Conservation (phyloP, 495 filamentous ascomycete species). For the Neurospora discreta region DNA sequence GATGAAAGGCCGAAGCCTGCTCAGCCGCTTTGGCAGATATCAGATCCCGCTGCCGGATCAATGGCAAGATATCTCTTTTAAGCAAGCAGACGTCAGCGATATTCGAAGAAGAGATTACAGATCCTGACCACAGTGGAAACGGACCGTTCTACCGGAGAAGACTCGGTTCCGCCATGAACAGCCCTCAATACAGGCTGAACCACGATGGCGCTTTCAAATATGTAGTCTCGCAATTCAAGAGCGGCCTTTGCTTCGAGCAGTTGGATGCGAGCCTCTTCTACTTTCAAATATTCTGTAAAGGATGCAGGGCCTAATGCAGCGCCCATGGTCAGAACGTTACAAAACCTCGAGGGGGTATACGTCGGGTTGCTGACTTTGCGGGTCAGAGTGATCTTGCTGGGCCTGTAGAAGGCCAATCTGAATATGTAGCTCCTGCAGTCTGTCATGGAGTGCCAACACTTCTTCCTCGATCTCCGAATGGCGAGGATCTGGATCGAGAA, state of each 20-base stretch:
- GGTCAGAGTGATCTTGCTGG: constrained; percentile 13
- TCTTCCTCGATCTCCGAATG: constrained; percentile 41
- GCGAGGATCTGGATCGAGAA: background rate
- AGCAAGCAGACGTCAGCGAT: background rate
- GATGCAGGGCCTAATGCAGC: background rate
- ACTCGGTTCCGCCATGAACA: constrained; percentile 54
- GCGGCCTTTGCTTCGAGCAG: constrained; percentile 57
- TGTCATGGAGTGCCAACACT: constrained; percentile 57
- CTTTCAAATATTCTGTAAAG: constrained; percentile 10
- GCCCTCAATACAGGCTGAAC: constrained; percentile 67
- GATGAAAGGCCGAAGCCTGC: constrained; percentile 39
- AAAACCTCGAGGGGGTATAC: background rate
- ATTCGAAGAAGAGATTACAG: background rate
- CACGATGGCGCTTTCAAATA: constrained; percentile 54
- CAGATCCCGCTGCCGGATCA: constrained; percentile 56
- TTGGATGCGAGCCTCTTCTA: constrained; percentile 49
- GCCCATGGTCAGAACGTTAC: background rate
- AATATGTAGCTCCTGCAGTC: constrained; percentile 55
- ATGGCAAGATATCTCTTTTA: constrained; percentile 51
- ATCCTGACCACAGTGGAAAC: constrained; percentile 1
- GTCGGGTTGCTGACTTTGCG: constrained; percentile 1
- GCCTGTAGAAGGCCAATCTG: constrained; percentile 58
- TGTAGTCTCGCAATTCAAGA: constrained; percentile 53
- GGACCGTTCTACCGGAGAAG: constrained; percentile 59
- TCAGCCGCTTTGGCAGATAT: constrained; percentile 49